Conservation (phyloP, 192 early-diverging fungal species). For the Coemansia sp. region DNA sequence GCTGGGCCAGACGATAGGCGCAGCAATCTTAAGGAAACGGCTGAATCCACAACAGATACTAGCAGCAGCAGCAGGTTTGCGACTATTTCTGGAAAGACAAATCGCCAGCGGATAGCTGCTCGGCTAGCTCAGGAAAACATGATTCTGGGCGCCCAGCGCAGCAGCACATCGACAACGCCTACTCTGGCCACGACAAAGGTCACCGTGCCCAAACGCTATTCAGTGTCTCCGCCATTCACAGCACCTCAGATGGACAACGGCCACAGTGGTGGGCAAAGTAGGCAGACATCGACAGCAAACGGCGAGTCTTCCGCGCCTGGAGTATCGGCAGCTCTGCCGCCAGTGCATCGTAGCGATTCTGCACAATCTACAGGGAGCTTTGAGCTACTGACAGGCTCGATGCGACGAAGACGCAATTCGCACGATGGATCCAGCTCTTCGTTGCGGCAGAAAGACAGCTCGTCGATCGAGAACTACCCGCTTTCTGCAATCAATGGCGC, state of each 20-base stretch:
- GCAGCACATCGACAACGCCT: constrained; percentile 32
- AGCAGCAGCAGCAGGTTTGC: constrained; percentile 9
- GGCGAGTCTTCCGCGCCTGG: not conserved
- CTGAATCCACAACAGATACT: not conserved
- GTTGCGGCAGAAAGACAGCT: constrained; percentile 8
- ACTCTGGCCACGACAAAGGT: constrained; percentile 28
- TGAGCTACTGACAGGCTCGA: not conserved
- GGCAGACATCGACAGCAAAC: not conserved
- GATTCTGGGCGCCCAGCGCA: constrained; percentile 1
- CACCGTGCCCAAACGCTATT: constrained; percentile 35
- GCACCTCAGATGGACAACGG: not conserved
- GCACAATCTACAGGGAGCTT: constrained; percentile 4
- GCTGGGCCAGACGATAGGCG: constrained; percentile 4
- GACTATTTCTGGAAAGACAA: constrained; percentile 15
- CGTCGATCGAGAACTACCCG: not conserved
- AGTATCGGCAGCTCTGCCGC: not conserved
- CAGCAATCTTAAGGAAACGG: not conserved
- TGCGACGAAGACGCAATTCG: constrained; percentile 30
- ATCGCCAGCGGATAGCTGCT: constrained; percentile 8
- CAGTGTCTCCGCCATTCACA: constrained; percentile 28
- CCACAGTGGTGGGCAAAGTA: not conserved
- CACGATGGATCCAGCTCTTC: constrained; percentile 34
- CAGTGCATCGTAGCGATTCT: constrained; percentile 28
- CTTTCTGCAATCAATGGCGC: not conserved
- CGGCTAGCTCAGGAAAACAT: not conserved